phyloP scores from a whole-genome alignment of 2,329 filamentous ascomycete species.

The Ophiostoma australiae region DNA sequence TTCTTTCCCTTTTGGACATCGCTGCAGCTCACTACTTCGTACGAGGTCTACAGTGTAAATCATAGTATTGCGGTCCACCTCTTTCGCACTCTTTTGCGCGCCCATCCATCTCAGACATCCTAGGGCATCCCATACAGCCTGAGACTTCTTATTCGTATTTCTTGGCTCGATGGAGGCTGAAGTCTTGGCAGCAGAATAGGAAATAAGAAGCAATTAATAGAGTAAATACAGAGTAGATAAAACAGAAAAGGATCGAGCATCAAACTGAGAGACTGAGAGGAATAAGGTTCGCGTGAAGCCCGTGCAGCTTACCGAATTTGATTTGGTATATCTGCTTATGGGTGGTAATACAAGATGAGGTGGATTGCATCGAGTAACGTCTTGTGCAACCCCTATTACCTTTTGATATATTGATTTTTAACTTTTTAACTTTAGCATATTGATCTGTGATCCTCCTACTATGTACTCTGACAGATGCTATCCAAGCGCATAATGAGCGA shows the following conservation, averaged over 20 bases:
- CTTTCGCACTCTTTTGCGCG: background rate
- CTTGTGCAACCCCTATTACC: background rate
- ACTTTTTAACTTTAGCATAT: background rate
- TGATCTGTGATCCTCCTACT: background rate
- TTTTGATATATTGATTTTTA: background rate
- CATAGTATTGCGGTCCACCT: background rate
- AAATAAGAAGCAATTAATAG: background rate
- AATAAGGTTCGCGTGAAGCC: constrained; percentile 7
- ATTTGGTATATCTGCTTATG: background rate
- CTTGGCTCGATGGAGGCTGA: background rate
- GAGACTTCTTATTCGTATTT: background rate
- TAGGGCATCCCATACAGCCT: background rate
- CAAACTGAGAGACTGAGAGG: background rate
- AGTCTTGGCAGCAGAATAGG: background rate
- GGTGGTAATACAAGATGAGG: background rate
- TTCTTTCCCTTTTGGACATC: background rate
- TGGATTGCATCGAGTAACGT: background rate
- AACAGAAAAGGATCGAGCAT: background rate
- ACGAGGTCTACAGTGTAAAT: background rate
- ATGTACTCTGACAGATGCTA: background rate
- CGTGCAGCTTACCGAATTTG: constrained; percentile 2
- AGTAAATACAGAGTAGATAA: background rate
- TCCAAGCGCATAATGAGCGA: background rate
- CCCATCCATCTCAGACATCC: background rate
- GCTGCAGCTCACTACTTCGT: background rate